Evolutionary conservation across 352 stramenopile species (phyloP).

Genomic region (Albugo laibachii): DNA sequence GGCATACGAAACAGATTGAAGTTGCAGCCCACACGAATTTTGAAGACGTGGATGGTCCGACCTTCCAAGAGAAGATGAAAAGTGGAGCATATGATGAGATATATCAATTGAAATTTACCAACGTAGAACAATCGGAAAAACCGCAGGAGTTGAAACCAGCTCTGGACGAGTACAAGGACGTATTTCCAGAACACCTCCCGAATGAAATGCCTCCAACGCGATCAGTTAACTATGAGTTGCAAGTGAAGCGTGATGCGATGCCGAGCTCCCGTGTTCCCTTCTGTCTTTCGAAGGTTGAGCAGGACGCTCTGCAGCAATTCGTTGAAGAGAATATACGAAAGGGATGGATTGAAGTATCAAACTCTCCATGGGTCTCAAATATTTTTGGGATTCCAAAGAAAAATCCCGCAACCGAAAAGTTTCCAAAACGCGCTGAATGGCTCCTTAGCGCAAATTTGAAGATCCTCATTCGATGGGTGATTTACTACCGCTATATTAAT

Average conservation of each 20-base stretch:
- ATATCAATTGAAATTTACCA: conserved; percentile 1
- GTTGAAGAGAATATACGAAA: conserved; percentile 4
- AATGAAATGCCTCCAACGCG: conserved; percentile 2
- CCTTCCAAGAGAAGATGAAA: background rate
- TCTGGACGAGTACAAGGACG: conserved; percentile 2
- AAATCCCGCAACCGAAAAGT: conserved; percentile 5
- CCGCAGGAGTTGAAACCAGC: background rate
- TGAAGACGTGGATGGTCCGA: background rate
- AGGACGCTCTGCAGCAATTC: conserved; percentile 4
- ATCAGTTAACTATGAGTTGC: conserved; percentile 5
- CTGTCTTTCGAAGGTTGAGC: conserved; percentile 5
- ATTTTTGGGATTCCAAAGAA: conserved; percentile 13
- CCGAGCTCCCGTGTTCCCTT: conserved; percentile 5
- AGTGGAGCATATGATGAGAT: background rate
- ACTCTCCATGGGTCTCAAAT: conserved; percentile 9
- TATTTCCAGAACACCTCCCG: conserved; percentile 4
- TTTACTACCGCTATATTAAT: conserved; percentile 9
- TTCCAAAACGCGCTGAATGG: conserved; percentile 5
- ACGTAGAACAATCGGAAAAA: background rate
- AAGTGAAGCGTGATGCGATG: conserved; percentile 6
- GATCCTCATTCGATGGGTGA: conserved; percentile 4
- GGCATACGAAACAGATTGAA: conserved; percentile 4
- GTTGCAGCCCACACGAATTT: background rate
- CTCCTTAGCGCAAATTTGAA: conserved; percentile 1
- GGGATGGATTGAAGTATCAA: conserved; percentile 8